Evolutionary conservation across 805 yeast genomes (phyloP).

Genomic region (Metschnikowia chrysomelidarum): DNA sequence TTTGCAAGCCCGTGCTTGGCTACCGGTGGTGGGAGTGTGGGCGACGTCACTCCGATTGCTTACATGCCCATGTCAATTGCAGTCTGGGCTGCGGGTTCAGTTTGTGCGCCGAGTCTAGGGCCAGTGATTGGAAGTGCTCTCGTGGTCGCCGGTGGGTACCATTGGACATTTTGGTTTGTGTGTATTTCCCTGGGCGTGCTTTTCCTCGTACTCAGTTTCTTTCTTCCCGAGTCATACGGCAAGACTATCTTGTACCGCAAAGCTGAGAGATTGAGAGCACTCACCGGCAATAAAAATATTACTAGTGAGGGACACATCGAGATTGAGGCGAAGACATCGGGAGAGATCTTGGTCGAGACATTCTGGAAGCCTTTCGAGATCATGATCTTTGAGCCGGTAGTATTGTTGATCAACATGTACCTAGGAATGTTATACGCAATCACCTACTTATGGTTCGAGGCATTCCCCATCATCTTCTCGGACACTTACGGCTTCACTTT

Average conservation of each 20-base stretch:
- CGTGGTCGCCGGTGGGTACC: constrained; percentile 17
- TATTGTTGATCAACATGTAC: constrained; percentile 14
- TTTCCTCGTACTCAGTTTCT: constrained; percentile 8
- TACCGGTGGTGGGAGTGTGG: constrained; percentile 56
- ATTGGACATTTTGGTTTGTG: constrained; percentile 16
- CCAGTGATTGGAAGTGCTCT: constrained; percentile 57
- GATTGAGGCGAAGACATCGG: constrained; percentile 5
- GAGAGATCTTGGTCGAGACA: constrained; percentile 9
- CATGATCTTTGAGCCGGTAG: constrained; percentile 15
- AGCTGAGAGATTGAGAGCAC: constrained; percentile 13
- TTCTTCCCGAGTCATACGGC: constrained; percentile 16
- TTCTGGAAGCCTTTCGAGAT: constrained; percentile 16
- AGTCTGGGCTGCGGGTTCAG: constrained; percentile 53
- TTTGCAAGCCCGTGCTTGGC: constrained; percentile 55
- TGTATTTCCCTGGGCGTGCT: constrained; percentile 12
- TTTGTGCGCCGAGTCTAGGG: constrained; percentile 55
- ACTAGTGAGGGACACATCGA: constrained; percentile 16
- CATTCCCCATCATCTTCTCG: constrained; percentile 15
- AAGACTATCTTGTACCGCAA: constrained; percentile 15
- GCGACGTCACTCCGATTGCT: constrained; percentile 47
- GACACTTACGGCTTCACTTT: constrained; percentile 10
- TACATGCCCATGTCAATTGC: constrained; percentile 47
- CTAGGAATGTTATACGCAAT: constrained; percentile 14
- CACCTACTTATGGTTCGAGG: constrained; percentile 17
- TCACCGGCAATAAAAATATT: constrained; percentile 15